Evolutionary conservation across 2,329 filamentous ascomycete genomes (phyloP).

Genomic region (Aspergillus phoenicis): DNA sequence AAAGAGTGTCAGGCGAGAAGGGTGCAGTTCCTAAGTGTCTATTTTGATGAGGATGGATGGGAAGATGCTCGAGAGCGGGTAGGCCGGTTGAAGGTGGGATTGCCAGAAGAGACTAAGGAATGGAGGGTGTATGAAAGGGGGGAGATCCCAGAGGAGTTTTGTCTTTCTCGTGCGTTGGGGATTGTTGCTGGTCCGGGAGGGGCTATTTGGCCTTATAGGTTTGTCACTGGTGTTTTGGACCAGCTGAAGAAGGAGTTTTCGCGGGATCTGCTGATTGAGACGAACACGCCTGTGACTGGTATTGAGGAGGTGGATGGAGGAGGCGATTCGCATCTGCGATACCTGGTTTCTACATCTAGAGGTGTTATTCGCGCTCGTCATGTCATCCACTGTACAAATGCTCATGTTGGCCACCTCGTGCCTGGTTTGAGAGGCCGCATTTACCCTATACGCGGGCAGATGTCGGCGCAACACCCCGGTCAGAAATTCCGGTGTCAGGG

Average conservation of each 20-base stretch:
- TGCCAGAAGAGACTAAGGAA: conserved; percentile 31
- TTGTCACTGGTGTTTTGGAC: conserved; percentile 30
- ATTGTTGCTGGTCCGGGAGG: conserved; percentile 32
- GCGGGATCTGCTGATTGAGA: conserved; percentile 35
- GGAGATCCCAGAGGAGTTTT: conserved; percentile 25
- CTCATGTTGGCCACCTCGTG: conserved; percentile 54
- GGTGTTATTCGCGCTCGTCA: conserved; percentile 52
- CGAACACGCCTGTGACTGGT: conserved; percentile 24
- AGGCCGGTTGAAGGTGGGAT: conserved; percentile 27
- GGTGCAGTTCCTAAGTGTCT: conserved; percentile 32
- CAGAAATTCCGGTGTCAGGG: conserved; percentile 32
- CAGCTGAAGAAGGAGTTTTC: conserved; percentile 31
- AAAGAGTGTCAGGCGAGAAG: conserved; percentile 28
- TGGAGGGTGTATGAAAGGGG: conserved; percentile 28
- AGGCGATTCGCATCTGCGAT: conserved; percentile 24
- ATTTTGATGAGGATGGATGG: conserved; percentile 31
- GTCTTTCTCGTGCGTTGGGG: conserved; percentile 23
- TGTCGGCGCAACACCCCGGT: conserved; percentile 45
- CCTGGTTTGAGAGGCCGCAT: conserved; percentile 46
- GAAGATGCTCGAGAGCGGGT: conserved; percentile 23
- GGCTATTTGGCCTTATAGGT: conserved; percentile 37
- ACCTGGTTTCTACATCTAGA: conserved; percentile 49
- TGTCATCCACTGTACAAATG: conserved; percentile 63
- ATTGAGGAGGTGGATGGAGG: background rate
- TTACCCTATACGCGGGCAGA: conserved; percentile 44